Base-by-base conservation (phyloP, 257 asterid species). In the Solanum virginianum region DNA sequence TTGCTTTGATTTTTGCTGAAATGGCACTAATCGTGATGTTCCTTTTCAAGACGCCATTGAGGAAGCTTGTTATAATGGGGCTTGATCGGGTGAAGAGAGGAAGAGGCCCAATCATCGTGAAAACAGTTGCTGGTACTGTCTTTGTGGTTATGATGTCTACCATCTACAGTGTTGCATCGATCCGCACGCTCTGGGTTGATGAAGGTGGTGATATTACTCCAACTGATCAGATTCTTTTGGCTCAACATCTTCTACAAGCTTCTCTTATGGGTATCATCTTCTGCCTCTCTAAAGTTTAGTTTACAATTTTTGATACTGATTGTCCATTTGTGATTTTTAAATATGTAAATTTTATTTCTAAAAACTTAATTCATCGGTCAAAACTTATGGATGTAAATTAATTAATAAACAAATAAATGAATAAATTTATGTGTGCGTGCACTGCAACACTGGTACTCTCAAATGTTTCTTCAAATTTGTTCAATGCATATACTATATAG, bases 1-100 rank as follows among this genome's bases (percentile, higher is more conserved):
- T 92, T 84, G 53, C 91, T 83, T 82, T 95, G 26, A 86, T 95
- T 51, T 90, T 94, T 87, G 47, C 91, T 79, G 98, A 95, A 90
- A 92, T 92, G 96, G 86, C 89, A 80, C 71, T 95, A 89, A 95
- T 93, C 90, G 89, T 94, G 84, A 86, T 90, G 83, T 95, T 95
- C 88, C 93, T 95, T 49, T 95, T 95, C 95, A 93, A 92, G 84
- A 94, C 99, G 7, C 99, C 99, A 20, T 85, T 94, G 5, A 89
- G 99, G 86, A 95, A 95, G 90, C 87, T 95, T 80, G 95, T 93
- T 57, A 92, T 95, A 49, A 86, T 95, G 92, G 91, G 89, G n/a
- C 89, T 95, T 57, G 98, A 95, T 92, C 93, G 97, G 79, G 90
- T 89, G 86, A 94, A 95, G 84, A 93, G 98, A 53, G 98, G 98